Percentiles rank a stretch among this genome's conserved stretches.
Conservation (phyloP, 768 basidiomycete species). For the Myochromella boudieri region DNA sequence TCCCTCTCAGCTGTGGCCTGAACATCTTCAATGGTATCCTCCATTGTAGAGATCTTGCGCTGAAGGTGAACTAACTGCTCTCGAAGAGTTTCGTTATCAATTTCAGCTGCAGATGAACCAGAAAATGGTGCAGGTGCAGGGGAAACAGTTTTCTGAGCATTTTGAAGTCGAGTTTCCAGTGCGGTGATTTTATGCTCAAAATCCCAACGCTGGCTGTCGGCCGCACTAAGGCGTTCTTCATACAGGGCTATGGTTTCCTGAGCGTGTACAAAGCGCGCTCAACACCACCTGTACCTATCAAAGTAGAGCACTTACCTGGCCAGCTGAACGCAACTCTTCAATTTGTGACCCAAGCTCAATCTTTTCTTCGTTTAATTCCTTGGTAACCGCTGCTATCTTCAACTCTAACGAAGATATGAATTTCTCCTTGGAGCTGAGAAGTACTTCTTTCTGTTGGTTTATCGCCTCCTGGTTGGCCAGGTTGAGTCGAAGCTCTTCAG, state of each 20-base stretch:
- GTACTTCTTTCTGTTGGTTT: constrained; percentile 48
- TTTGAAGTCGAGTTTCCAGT: constrained; percentile 46
- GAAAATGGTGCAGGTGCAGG: constrained; percentile 27
- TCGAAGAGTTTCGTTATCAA: constrained; percentile 90
- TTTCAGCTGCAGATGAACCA: constrained; percentile 75
- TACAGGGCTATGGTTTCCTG: constrained; percentile 95
- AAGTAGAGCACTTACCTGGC: constrained; percentile 57
- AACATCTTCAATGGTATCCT: constrained; percentile 84
- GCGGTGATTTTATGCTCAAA: constrained; percentile 62
- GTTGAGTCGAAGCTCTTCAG: constrained; percentile 50
- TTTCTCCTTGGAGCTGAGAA: constrained; percentile 54
- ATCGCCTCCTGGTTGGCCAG: constrained; percentile 50
- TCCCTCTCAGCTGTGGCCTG: constrained; percentile 72
- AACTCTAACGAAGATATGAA: constrained; percentile 58
- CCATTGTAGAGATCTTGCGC: constrained; percentile 69
- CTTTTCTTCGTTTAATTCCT: constrained; percentile 51
- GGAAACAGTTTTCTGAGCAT: constrained; percentile 24
- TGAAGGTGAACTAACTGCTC: constrained; percentile 91
- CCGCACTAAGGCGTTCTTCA: constrained; percentile 78
- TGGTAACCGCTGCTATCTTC: constrained; percentile 26
- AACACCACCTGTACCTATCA: constrained; percentile 5
- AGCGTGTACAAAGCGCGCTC: constrained; percentile 4
- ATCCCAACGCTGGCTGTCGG: constrained; percentile 75
- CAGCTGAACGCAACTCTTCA: constrained; percentile 83
- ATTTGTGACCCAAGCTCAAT: constrained; percentile 70